Percentiles rank a stretch among this genome's conserved stretches.
phyloP scores from a whole-genome alignment of 805 yeast species.

The Sugiyamaella smithiae region DNA sequence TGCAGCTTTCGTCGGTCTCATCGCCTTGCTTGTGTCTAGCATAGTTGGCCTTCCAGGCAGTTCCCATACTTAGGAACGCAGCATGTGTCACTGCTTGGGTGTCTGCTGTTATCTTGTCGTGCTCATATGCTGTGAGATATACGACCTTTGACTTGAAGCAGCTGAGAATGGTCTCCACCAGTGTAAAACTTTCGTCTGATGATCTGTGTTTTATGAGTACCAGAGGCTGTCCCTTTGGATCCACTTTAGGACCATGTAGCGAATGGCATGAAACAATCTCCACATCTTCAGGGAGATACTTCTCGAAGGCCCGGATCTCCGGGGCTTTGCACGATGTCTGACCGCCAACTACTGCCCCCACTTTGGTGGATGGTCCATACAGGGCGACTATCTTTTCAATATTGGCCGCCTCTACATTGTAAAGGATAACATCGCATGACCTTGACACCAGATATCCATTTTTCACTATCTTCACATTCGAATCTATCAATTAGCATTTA shows the following conservation, averaged over 20 bases:
- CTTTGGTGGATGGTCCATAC: constrained; percentile 83
- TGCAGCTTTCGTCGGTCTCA: not conserved
- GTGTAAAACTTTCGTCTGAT: constrained; percentile 47
- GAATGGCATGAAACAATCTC: constrained; percentile 88
- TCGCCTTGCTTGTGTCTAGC: not conserved
- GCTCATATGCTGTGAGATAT: constrained; percentile 76
- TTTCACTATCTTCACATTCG: constrained; percentile 48
- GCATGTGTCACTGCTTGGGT: constrained; percentile 99
- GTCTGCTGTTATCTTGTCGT: constrained; percentile 94
- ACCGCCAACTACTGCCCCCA: constrained; percentile 94
- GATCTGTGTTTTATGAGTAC: constrained; percentile 81
- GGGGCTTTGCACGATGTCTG: constrained; percentile 95
- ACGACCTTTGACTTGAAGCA: constrained; percentile 79
- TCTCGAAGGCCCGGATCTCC: constrained; percentile 83
- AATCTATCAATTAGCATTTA: constrained; percentile 63
- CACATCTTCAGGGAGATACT: constrained; percentile 68
- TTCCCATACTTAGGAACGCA: constrained; percentile 94
- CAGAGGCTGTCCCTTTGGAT: constrained; percentile 87
- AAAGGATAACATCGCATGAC: constrained; percentile 74
- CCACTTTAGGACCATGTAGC: constrained; percentile 89
- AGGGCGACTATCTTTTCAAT: constrained; percentile 64
- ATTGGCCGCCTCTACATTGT: constrained; percentile 90
- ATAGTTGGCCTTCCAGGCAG: constrained; percentile 81
- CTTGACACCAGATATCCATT: constrained; percentile 88
- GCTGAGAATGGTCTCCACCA: constrained; percentile 62